A percentile compares a stretch with the other conserved stretches of the same genome.
These are phyloP conservation scores for Mortierella claussenii DNA, from an alignment of 192 early-diverging fungal species.

Conservation along the genomic window DNA sequence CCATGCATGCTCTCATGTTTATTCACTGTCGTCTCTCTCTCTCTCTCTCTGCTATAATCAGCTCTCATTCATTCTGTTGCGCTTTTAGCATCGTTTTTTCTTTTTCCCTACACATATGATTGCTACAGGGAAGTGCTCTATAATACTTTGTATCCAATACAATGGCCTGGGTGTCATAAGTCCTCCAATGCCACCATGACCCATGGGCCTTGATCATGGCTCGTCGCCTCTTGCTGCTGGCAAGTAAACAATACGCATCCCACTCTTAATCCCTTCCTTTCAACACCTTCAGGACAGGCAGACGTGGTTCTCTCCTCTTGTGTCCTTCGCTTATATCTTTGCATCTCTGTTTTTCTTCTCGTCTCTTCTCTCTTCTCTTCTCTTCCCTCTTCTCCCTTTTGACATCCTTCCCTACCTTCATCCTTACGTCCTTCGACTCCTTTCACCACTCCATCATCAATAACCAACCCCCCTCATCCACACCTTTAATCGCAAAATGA, in stretches of 20 bases:
- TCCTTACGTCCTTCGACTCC: not conserved
- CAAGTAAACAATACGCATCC: not conserved
- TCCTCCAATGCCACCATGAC: not conserved
- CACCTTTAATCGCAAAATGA: constrained; percentile 11
- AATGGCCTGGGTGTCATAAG: too few species aligned
- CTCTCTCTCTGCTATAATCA: too few species aligned
- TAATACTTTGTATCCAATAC: too few species aligned
- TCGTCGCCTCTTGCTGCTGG: too few species aligned
- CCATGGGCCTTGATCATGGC: not conserved
- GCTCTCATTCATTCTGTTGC: too few species aligned
- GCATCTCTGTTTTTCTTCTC: not conserved
- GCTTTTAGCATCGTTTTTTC: too few species aligned
- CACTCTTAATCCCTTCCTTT: not conserved
- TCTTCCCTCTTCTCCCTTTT: not conserved
- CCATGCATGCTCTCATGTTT: constrained; percentile 2
- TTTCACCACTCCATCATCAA: not conserved
- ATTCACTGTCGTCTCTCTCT: too few species aligned
- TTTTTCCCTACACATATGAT: too few species aligned
- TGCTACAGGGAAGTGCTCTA: too few species aligned
- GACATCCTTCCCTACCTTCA: constrained; percentile 1
- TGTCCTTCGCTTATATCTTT: not conserved
- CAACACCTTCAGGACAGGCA: too few species aligned
- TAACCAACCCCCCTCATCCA: not conserved
- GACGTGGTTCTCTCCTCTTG: not conserved
- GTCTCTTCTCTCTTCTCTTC: not conserved